Conservation (phyloP, 1,284 basidiomycete species). For the Cronartium quercuum region DNA sequence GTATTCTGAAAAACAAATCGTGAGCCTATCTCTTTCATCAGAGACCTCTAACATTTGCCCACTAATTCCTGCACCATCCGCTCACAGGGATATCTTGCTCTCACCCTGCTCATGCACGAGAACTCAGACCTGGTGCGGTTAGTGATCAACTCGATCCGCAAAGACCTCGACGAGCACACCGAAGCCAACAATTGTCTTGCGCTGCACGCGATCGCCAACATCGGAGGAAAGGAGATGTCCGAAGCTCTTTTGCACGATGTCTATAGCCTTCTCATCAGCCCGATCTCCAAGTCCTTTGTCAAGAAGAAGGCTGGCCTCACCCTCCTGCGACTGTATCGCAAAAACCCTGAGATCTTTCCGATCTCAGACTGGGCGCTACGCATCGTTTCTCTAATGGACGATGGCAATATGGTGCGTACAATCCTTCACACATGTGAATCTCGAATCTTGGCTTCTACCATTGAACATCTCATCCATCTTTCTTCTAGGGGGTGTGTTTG, state of each 20-base stretch:
- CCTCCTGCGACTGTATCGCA: constrained; percentile 82
- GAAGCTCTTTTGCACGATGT: constrained; percentile 89
- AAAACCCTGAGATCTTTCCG: constrained; percentile 88
- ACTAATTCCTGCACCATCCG: not conserved
- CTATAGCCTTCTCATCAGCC: constrained; percentile 88
- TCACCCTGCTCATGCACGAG: constrained; percentile 96
- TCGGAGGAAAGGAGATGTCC: constrained; percentile 97
- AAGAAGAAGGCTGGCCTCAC: constrained; percentile 98
- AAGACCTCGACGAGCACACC: constrained; percentile 89
- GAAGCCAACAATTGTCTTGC: constrained; percentile 95
- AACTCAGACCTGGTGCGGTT: constrained; percentile 92
- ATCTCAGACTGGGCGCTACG: constrained; percentile 91
- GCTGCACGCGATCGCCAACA: constrained; percentile 94
- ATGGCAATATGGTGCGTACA: constrained; percentile 66
- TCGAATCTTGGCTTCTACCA: not conserved
- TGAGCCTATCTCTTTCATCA: constrained; percentile 52
- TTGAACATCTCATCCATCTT: not conserved
- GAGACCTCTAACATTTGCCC: not conserved
- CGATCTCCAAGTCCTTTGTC: constrained; percentile 92
- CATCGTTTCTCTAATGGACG: constrained; percentile 90
- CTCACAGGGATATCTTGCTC: constrained; percentile 82
- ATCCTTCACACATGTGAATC: not conserved
- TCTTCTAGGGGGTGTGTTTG: constrained; percentile 74
- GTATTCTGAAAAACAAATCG: constrained; percentile 99
- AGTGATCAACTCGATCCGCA: constrained; percentile 95